Conservation (phyloP, 1,284 basidiomycete species). For the Puccinia hordei region DNA sequence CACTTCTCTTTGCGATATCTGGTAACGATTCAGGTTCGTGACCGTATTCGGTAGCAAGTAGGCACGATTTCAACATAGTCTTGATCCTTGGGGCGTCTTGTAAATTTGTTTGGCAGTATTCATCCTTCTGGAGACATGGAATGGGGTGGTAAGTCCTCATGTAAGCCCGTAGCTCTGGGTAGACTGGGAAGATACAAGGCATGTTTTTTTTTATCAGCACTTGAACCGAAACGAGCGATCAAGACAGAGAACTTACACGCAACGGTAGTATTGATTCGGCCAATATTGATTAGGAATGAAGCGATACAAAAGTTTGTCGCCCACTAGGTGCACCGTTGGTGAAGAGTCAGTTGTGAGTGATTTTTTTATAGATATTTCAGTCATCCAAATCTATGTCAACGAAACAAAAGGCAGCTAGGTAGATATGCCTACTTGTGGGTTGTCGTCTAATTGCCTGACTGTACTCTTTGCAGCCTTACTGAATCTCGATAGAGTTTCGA, state of each 20-base stretch:
- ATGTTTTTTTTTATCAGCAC: background rate
- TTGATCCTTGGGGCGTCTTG: constrained; percentile 81
- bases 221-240: background rate
- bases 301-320: constrained; percentile 47
- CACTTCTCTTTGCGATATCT: constrained; percentile 45
- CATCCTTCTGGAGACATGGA: constrained; percentile 71
- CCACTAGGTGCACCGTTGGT: constrained; percentile 8
- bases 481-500: constrained; percentile 51
- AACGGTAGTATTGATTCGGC: constrained; percentile 90
- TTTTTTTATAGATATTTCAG: no score
- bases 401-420: no score
- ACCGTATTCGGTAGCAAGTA: constrained; percentile 71
- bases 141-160: constrained; percentile 80
- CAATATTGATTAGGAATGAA: constrained; percentile 76
- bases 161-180: constrained; percentile 74
- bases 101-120: constrained; percentile 69
- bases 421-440: constrained; percentile 41
- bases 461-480: constrained; percentile 51
- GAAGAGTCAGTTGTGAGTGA: background rate
- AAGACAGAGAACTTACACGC: constrained; percentile 69
- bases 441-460: constrained; percentile 50
- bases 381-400: no score
- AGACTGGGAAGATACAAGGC: constrained; percentile 56
- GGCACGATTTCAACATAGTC: constrained; percentile 72
- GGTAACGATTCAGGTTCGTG: constrained; percentile 68